Evolutionary conservation across 768 basidiomycete genomes (phyloP), one percentile per base, ranked within the genome.

Genomic region (Phylloporus sp.): DNA sequence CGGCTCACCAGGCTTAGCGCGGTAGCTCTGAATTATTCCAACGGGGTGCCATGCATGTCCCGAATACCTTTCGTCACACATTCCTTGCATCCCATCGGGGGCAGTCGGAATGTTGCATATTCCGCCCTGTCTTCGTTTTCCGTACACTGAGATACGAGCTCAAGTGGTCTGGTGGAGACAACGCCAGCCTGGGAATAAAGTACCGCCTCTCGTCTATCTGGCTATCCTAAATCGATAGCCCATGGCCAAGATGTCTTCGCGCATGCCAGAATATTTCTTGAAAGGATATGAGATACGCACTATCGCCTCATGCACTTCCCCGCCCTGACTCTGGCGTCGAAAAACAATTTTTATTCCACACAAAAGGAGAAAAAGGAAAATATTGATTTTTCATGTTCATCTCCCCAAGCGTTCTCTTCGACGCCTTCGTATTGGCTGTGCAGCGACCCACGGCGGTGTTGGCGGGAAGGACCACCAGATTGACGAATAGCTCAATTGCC

Each of bases 81-180:
- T 53, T 48, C 43, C 57, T 50, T 38, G n/a, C 22, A 5, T 23
- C 43, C 49, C 20, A n/a, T 11, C 45, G 47, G 47, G 27, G 26
- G 27, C 45, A 20, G 26, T 38, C 57, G 60, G 62, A 58, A 22
- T 20, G 8, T 7, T 32, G 22, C 6, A 39, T 26, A 47, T 55
- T 64, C 59, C 50, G 31, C n/a, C n/a, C n/a, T 42, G 47, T 41
- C 59, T 44, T 49, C 48, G 48, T 24, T 46, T 44, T 51, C 49
- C 29, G 38, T 46, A 44, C 45, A 12, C 38, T 23, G 42, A 49
- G 36, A 41, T 63, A 63, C 55, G 58, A 63, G 58, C 60, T 41
- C 54, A n/a, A n/a, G n/a, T n/a, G n/a, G 63, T 59, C 60, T 42
- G 24, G 44, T 44, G 44, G 47, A 56, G 47, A 52, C 54, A 50